Percentiles rank a stretch among this genome's conserved stretches.
Conservation (phyloP, 2,329 filamentous ascomycete genomes). For the Colletotrichum orbiculare region DNA sequence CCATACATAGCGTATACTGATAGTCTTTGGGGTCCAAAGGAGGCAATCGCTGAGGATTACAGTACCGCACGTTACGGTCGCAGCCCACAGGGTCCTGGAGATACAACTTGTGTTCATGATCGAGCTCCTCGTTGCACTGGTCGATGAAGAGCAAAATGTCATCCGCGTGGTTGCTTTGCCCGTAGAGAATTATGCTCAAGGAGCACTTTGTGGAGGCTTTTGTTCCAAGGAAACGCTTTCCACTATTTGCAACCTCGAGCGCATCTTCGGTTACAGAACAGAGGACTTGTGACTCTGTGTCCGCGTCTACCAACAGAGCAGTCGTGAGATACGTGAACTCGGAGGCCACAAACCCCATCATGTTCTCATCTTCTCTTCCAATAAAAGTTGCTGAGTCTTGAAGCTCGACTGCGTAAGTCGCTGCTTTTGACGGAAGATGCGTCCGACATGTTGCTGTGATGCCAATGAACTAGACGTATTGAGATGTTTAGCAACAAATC, state of each 20-base stretch:
- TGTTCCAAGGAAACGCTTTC: neutral
- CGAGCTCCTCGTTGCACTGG: slow-evolving; percentile 37
- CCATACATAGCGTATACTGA: slow-evolving; percentile 14
- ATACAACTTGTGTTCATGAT: slow-evolving; percentile 37
- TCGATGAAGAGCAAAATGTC: slow-evolving; percentile 47
- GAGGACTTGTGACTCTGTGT: neutral
- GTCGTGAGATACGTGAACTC: neutral
- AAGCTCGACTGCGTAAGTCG: no score
- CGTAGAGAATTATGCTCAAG: slow-evolving; percentile 42
- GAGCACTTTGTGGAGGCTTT: neutral
- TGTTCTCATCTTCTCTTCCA: no score
- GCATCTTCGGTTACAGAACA: neutral
- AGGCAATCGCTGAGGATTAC: slow-evolving; percentile 50
- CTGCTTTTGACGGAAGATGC: no score
- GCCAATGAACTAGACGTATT: no score
- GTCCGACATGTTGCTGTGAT: no score
- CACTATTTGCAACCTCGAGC: neutral
- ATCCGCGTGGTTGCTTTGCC: slow-evolving; percentile 41
- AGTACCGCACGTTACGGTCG: slow-evolving; percentile 44
- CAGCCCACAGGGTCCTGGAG: slow-evolving; percentile 48
- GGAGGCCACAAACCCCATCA: no score
- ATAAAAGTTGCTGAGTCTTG: no score
- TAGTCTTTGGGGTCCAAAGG: slow-evolving; percentile 4
- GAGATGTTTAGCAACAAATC: no score
- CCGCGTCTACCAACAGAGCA: neutral